A percentile compares a stretch with the other conserved stretches of the same genome.
Conservation (phyloP, 208 protist species). For the Leishmania aethiopica region DNA sequence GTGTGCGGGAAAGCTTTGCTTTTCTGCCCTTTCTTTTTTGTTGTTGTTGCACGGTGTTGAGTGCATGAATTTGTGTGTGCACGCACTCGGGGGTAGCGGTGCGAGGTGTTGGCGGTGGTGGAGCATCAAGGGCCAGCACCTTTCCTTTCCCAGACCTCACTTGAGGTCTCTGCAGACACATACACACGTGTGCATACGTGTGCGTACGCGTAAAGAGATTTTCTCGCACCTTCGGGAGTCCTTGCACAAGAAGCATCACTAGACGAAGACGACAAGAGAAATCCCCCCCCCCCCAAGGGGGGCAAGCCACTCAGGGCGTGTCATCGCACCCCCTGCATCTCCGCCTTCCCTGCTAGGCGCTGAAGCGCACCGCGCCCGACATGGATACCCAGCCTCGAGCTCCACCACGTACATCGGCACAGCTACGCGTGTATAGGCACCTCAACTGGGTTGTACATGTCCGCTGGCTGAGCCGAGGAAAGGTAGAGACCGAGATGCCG, state of each 20-base stretch:
- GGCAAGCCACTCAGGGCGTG: too few relatives aligned
- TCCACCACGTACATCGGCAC: not conserved
- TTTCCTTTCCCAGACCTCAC: not conserved
- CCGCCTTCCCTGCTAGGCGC: not conserved
- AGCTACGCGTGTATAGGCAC: slow-evolving; percentile 6
- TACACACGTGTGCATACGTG: not conserved
- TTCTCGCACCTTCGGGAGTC: not conserved
- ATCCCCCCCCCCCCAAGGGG: not conserved
- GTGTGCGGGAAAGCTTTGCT: not conserved
- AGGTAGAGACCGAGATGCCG: slow-evolving; percentile 76
- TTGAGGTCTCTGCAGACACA: not conserved
- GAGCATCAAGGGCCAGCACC: not conserved
- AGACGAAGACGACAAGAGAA: too few relatives aligned
- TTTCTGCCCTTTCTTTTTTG: not conserved
- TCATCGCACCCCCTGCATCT: not conserved
- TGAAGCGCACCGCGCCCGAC: not conserved
- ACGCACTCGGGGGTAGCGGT: too few relatives aligned
- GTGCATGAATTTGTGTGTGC: not conserved
- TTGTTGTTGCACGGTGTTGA: not conserved
- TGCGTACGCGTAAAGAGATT: too few relatives aligned
- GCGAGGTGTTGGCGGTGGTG: not conserved
- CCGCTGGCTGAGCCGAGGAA: slow-evolving; percentile 36
- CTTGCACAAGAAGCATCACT: not conserved
- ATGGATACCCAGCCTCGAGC: too few relatives aligned
- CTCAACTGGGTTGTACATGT: slow-evolving; percentile 78